Conservation (phyloP, 306 rosid species). For the Lupinus albus region DNA sequence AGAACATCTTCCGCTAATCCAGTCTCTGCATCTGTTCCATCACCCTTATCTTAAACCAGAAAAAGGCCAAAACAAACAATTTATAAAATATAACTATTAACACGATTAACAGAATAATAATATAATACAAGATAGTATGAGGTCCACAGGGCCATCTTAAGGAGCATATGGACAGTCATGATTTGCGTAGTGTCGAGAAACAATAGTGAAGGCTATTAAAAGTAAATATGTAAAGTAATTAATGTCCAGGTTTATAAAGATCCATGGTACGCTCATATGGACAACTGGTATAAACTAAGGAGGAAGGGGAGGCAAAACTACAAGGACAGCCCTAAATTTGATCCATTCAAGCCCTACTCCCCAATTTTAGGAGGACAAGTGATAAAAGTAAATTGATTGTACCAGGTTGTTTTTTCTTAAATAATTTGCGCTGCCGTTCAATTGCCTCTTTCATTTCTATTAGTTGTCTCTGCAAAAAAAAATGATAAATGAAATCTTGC, state of each 20-base stretch:
- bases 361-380: conserved; percentile 22
- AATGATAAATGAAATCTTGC: conserved; percentile 13
- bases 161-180: conserved; percentile 23
- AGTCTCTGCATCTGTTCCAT: conserved; percentile 67
- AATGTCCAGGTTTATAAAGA: background rate
- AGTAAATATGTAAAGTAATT: background rate
- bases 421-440: conserved; percentile 87
- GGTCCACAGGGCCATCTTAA: conserved; percentile 20
- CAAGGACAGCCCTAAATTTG: conserved; percentile 3
- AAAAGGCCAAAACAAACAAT: conserved; percentile 26
- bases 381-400: conserved; percentile 36
- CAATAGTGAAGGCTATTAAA: conserved; percentile 17
- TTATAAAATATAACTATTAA: conserved; percentile 24
- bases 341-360: background rate
- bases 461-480: conserved; percentile 67
- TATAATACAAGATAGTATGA: background rate
- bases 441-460: conserved; percentile 88
- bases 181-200: background rate
- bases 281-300: conserved; percentile 29
- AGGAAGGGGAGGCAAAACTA: background rate
- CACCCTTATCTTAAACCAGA: conserved; percentile 71
- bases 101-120: conserved; percentile 12
- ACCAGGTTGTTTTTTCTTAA: conserved; percentile 90
- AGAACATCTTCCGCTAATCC: conserved; percentile 74
- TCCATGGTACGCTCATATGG: conserved; percentile 16